Conservation (phyloP, 2,329 filamentous ascomycete genomes). For the Aureobasidium sp. region DNA sequence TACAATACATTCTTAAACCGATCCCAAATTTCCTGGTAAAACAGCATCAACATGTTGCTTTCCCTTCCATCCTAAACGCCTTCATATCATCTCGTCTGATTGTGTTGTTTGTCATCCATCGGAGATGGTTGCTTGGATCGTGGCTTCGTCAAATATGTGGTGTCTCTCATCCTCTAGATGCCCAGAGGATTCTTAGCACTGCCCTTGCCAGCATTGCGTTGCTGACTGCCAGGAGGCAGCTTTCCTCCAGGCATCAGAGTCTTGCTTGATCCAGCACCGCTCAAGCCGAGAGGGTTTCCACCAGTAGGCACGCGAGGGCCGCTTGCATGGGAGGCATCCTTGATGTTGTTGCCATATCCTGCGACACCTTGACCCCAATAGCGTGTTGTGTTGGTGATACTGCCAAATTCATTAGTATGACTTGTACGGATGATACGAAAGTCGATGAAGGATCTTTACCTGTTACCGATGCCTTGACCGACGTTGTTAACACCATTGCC, state of each 20-base stretch:
- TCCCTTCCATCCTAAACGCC: neutral
- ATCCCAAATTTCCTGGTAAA: neutral
- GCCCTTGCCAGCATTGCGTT: constrained; percentile 24
- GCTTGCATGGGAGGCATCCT: constrained; percentile 37
- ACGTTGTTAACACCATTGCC: constrained; percentile 40
- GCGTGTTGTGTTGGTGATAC: constrained; percentile 36
- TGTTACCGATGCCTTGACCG: constrained; percentile 34
- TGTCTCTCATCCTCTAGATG: constrained; percentile 18
- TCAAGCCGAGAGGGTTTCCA: constrained; percentile 38
- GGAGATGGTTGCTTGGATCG: neutral
- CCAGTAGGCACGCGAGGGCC: constrained; percentile 36
- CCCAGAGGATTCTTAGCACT: constrained; percentile 36
- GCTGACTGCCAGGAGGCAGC: constrained; percentile 13
- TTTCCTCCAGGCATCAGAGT: constrained; percentile 18
- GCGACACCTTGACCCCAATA: constrained; percentile 40
- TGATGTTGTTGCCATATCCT: constrained; percentile 42
- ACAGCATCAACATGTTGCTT: neutral
- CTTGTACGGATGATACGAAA: neutral
- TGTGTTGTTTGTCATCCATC: neutral
- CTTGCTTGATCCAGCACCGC: constrained; percentile 25
- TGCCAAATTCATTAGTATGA: constrained; percentile 14
- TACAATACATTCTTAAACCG: neutral
- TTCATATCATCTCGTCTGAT: neutral
- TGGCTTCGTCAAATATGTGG: neutral
- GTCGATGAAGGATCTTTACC: constrained; percentile 19